Evolutionary conservation across 2,329 filamentous ascomycete species (phyloP).

Genomic region (Cytospora schulzeri): DNA sequence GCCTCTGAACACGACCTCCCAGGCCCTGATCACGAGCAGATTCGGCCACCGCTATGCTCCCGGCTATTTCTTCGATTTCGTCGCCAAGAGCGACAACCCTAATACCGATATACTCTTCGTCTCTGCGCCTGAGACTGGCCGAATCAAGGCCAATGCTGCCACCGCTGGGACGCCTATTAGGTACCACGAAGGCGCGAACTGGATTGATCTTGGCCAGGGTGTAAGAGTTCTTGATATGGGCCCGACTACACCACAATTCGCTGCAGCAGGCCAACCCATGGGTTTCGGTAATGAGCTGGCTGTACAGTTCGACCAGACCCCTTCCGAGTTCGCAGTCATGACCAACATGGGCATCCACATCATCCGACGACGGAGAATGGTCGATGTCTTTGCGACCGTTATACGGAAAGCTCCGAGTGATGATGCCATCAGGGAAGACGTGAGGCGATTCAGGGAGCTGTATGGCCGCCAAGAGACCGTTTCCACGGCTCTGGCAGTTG

Average conservation of each 20-base stretch:
- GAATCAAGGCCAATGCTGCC: conserved; percentile 66
- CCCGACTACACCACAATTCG: conserved; percentile 71
- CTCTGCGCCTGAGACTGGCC: conserved; percentile 83
- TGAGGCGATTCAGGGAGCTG: conserved; percentile 78
- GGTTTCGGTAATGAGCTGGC: conserved; percentile 96
- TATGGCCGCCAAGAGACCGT: conserved; percentile 91
- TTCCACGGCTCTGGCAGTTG: conserved; percentile 88
- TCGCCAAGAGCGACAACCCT: conserved; percentile 56
- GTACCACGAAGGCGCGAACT: conserved; percentile 79
- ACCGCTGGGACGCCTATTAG: conserved; percentile 45
- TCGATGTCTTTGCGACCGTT: conserved; percentile 87
- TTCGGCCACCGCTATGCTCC: conserved; percentile 71
- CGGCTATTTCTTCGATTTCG: conserved; percentile 88
- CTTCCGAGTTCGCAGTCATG: conserved; percentile 84
- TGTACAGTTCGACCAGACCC: conserved; percentile 86
- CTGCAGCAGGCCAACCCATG: conserved; percentile 65
- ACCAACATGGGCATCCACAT: conserved; percentile 91
- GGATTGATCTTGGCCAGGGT: conserved; percentile 67
- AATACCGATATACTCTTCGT: conserved; percentile 74
- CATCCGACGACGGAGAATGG: conserved; percentile 78
- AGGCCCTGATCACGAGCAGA: conserved; percentile 51
- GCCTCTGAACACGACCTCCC: conserved; percentile 51
- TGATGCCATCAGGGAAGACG: conserved; percentile 78
- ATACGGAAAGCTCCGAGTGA: conserved; percentile 73
- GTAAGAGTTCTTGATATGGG: conserved; percentile 78